Base-by-base conservation (phyloP, 768 basidiomycete species). In the Phaffia australis region DNA sequence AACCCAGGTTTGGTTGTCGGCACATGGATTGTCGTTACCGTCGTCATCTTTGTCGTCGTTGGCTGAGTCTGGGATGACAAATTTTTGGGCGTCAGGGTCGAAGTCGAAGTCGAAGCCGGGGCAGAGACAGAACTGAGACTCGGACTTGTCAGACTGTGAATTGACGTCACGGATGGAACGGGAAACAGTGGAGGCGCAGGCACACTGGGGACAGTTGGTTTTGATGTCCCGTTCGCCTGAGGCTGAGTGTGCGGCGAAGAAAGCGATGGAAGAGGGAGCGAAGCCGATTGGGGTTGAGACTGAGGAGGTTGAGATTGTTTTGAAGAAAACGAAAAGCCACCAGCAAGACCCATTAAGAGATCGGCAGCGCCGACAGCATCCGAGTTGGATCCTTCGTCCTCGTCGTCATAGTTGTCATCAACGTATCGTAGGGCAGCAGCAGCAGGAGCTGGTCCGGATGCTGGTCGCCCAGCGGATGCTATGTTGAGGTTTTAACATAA, bases 321-420 rank as follows among this genome's bases (percentile, higher is more conserved):
- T 52, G 18, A 46, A 42, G 35, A 42, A 49, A 67, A 55, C 74
- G 35, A 77, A 73, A 51, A 80, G 76, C 70, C 65, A 1, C 77
- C 76, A 18, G 86, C 77, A 66, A 95, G 80, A 1, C 81, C 83
- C 76, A 95, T 88, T 46, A 95, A 78, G 0, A 88, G 83, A 71
- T 90, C 89, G 4, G 88, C 84, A n/a, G 85, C 87, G 29, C 87
- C 88, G 75, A 62, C 67, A 27, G 67, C 61, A 27, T 69, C 67
- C 6, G 60, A 63, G n/a, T 55, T 46, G 52, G n/a, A 23, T 6
- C 47, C 67, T 30, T 63, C 67, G 56, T 69, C 61, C 50, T 69
- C 67, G 35, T 92, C 92, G 71, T 98, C 92, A 71, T 95, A 95
- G 71, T 95, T 88, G 71, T 98, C 92, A 72, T 95, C 90, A 21